Percentiles rank a stretch among this genome's conserved stretches.
Conservation (phyloP, 306 rosid genomes). For the Echinosophora koreensis region DNA sequence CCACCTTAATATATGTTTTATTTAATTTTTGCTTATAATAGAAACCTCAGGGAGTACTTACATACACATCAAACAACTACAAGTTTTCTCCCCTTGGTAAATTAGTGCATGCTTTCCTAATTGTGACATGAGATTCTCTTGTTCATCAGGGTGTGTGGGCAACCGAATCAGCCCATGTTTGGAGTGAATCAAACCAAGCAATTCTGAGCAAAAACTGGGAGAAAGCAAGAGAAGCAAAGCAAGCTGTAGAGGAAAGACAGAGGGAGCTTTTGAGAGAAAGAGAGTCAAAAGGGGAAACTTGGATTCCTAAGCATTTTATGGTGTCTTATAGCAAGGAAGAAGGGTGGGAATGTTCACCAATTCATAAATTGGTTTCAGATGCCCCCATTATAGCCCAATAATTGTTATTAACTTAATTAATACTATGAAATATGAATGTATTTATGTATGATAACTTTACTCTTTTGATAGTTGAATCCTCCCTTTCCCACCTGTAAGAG, state of each 20-base stretch:
- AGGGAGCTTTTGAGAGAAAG: constrained; percentile 67
- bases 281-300: constrained; percentile 64
- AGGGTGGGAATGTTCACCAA: constrained; percentile 85
- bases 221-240: constrained; percentile 85
- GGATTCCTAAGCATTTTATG: constrained; percentile 80
- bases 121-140: constrained; percentile 37
- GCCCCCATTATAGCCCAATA: constrained; percentile 65
- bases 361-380: constrained; percentile 60
- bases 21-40: no score
- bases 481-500: neutral
- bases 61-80: neutral
- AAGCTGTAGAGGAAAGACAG: constrained; percentile 73
- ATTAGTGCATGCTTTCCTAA: neutral
- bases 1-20: no score
- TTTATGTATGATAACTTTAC: neutral
- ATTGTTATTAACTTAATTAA: neutral
- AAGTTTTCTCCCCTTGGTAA: neutral
- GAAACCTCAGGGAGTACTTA: no score
- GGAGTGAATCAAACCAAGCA: constrained; percentile 78
- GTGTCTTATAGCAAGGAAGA: constrained; percentile 66
- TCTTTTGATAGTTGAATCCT: neutral
- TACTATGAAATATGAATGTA: no score
- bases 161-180: constrained; percentile 79
- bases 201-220: constrained; percentile 75
- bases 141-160: constrained; percentile 63